A percentile compares a stretch with the other conserved stretches of the same genome.
Conservation (phyloP, 306 rosid species). For the Styphnolobium japonicum region DNA sequence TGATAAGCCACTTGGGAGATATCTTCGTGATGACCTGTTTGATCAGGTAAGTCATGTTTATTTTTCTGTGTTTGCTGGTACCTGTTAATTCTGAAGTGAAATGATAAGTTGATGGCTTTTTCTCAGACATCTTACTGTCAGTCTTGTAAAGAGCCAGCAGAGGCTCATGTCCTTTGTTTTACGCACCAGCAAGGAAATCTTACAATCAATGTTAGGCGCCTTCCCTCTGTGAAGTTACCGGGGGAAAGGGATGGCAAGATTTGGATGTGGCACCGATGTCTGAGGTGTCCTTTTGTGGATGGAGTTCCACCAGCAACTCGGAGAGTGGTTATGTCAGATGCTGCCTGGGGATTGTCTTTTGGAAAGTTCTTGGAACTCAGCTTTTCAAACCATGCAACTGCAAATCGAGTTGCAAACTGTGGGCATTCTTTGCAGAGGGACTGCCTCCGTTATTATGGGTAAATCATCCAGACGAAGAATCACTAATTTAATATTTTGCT, state of each 20-base stretch:
- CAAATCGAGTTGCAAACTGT: conserved; percentile 92
- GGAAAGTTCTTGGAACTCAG: conserved; percentile 99
- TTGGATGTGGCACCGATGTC: conserved; percentile 99
- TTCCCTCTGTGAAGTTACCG: conserved; percentile 74
- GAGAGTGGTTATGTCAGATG: conserved; percentile 96
- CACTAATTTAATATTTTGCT: neutral
- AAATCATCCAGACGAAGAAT: conserved; percentile 16
- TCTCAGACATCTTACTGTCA: conserved; percentile 65
- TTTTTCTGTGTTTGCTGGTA: conserved; percentile 1
- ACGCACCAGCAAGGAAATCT: conserved; percentile 97
- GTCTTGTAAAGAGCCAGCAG: conserved; percentile 78
- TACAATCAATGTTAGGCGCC: conserved; percentile 80
- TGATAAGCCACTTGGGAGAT: conserved; percentile 98
- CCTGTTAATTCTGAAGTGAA: conserved; percentile 16
- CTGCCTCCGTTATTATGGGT: conserved; percentile 98
- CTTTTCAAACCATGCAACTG: conserved; percentile 98
- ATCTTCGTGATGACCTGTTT: conserved; percentile 84
- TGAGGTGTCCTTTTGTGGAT: conserved; percentile 73
- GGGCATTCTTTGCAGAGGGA: conserved; percentile 99
- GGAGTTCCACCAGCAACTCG: conserved; percentile 98
- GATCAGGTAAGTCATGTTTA: conserved; percentile 51
- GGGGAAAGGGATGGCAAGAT: conserved; percentile 92
- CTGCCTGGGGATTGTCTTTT: conserved; percentile 99
- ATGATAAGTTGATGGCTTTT: conserved; percentile 15
- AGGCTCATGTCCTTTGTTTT: conserved; percentile 76